Evolutionary conservation across 2,329 filamentous ascomycete species (phyloP), one percentile per base, ranked within the genome.

Genomic region (Cytospora paraplurivora): DNA sequence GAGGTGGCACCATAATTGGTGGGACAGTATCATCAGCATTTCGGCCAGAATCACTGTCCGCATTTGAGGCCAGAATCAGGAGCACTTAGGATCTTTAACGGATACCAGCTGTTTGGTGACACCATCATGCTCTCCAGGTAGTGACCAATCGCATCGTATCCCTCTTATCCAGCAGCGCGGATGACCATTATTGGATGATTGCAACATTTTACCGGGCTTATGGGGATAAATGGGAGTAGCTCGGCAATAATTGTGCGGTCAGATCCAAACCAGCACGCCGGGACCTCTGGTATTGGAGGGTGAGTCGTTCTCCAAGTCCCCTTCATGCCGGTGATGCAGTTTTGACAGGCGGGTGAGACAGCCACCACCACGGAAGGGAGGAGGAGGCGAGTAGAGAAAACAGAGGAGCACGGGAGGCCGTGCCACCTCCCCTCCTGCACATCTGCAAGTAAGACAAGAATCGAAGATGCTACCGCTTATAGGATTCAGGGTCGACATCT

Each of bases 401-500:
- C 44, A 13, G 50, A 15, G 27, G 19, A 27, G 8, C 13, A 15
- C 35, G 44, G 49, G n/a, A 38, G 17, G 19, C 49, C 47, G 58
- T 49, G 51, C 50, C 58, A 33, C 58, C 21, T 52, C 27, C 32
- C 27, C 27, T 27, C 27, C 27, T 27, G 27, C 27, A 27, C 27
- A 27, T 27, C 51, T 49, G 38, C 58, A 58, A 19, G 41, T 17
- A 34, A 13, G 32, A 34, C n/a, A 54, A 49, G 58, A n/a, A 19
- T 49, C 27, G 27, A 37, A n/a, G 1, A 27, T 7, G 37, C 19
- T n/a, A 32, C 51, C 55, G 38, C 58, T 55, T 55, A 49, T 61
- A 55, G 54, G 37, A 55, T 38, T 33, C 32, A 32, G 37, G 27
- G 38, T n/a, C 54, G 32, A 27, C 35, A 11, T 60, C n/a, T 41